Evolutionary conservation across 768 basidiomycete species (phyloP).

Genomic region (Russula brevipes): DNA sequence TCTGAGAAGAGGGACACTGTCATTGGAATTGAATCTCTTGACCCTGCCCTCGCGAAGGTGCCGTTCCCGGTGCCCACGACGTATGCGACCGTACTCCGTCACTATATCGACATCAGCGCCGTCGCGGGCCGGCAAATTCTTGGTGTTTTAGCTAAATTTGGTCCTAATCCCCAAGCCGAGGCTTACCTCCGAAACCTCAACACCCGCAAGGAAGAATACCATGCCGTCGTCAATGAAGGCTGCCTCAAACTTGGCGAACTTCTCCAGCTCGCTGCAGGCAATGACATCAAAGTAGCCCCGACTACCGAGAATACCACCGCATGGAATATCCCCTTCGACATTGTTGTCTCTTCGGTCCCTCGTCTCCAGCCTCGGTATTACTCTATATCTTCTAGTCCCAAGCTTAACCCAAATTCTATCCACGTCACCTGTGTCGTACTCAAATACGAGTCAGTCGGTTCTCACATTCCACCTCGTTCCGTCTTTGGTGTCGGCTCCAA

Average conservation of each 20-base stretch:
- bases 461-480: slow-evolving; percentile 54
- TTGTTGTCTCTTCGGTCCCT: slow-evolving; percentile 87
- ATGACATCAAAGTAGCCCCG: slow-evolving; percentile 55
- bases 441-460: slow-evolving; percentile 72
- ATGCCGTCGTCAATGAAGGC: slow-evolving; percentile 65
- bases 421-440: slow-evolving; percentile 95
- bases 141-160: slow-evolving; percentile 79
- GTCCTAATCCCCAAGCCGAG: slow-evolving; percentile 75
- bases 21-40: slow-evolving; percentile 93
- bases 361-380: slow-evolving; percentile 97
- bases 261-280: slow-evolving; percentile 83
- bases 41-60: slow-evolving; percentile 95
- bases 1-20: slow-evolving; percentile 73
- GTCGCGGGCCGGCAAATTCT: slow-evolving; percentile 93
- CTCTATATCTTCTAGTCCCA: slow-evolving; percentile 97
- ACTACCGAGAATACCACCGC: slow-evolving; percentile 69
- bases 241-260: slow-evolving; percentile 93
- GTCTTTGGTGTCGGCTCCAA: slow-evolving; percentile 92
- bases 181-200: slow-evolving; percentile 70
- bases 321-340: slow-evolving; percentile 95
- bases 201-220: slow-evolving; percentile 83
- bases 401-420: slow-evolving; percentile 80
- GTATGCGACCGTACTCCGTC: slow-evolving; percentile 85
- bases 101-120: slow-evolving; percentile 96
- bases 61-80: slow-evolving; percentile 98